Evolutionary conservation across 495 filamentous ascomycete species (phyloP).

Genomic region (Aspergillus sclerotioniger): DNA sequence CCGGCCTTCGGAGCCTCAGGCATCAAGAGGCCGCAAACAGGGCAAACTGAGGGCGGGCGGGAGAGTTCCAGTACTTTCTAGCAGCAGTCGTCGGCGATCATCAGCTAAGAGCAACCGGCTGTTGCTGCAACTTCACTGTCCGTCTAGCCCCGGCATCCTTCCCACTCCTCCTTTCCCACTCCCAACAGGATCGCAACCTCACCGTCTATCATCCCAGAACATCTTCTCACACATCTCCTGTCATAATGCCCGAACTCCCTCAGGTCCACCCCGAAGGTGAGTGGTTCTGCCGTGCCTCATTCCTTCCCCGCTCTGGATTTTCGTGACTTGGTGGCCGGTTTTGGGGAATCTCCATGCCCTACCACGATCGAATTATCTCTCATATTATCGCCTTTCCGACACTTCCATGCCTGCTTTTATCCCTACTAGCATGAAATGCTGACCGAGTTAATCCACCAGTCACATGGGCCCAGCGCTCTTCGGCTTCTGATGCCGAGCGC

Average conservation of each 20-base stretch:
- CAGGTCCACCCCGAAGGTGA: conserved; percentile 42
- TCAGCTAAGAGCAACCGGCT: conserved; percentile 19
- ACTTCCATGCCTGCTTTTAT: not conserved
- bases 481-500: conserved; percentile 69
- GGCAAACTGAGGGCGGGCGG: conserved; percentile 28
- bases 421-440: conserved; percentile 14
- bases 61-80: conserved; percentile 45
- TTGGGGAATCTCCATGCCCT: not conserved
- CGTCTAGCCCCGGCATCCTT: conserved; percentile 13
- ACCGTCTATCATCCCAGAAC: conserved; percentile 8
- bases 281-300: conserved; percentile 27
- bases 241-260: conserved; percentile 29
- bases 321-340: conserved; percentile 10
- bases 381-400: not conserved
- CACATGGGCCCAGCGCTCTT: conserved; percentile 97
- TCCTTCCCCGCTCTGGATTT: conserved; percentile 37
- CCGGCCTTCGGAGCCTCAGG: conserved; percentile 19
- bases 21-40: conserved; percentile 26
- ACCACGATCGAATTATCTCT: not conserved
- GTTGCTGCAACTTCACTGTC: conserved; percentile 16
- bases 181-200: conserved; percentile 14
- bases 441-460: conserved; percentile 52
- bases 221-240: not conserved
- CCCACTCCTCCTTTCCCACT: conserved; percentile 13
- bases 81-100: conserved; percentile 20